Percentiles rank a stretch among this genome's conserved stretches.
Evolutionary conservation across 495 filamentous ascomycete genomes (phyloP).

Genomic region (Hypomontagnella monticulosa): DNA sequence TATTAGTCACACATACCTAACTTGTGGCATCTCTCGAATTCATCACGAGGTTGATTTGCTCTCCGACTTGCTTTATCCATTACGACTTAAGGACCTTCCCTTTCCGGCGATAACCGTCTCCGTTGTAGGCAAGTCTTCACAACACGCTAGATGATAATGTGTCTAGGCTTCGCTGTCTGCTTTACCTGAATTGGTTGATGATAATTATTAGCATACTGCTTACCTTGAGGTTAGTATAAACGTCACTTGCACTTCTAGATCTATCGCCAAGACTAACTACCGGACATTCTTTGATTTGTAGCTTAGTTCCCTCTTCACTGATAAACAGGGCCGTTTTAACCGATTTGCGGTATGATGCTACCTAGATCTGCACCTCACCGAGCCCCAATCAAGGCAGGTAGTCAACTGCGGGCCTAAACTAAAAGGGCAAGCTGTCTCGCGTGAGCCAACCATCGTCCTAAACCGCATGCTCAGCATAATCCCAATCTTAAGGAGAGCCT

Average conservation of each 20-base stretch:
- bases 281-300: neutral
- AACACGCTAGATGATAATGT: neutral
- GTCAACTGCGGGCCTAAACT: slow-evolving; percentile 19
- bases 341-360: slow-evolving; percentile 4
- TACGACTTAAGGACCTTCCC: slow-evolving; percentile 15
- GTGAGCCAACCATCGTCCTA: slow-evolving; percentile 29
- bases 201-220: neutral
- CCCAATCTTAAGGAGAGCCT: slow-evolving; percentile 27
- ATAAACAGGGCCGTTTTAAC: slow-evolving; percentile 2
- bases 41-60: slow-evolving; percentile 7
- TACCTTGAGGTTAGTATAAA: neutral
- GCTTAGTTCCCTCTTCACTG: neutral
- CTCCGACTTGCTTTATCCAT: neutral
- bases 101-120: slow-evolving; percentile 12
- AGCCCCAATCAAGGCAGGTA: slow-evolving; percentile 40
- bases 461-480: slow-evolving; percentile 3
- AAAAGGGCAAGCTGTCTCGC: slow-evolving; percentile 28
- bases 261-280: slow-evolving; percentile 16
- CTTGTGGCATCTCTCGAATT: slow-evolving; percentile 6
- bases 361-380: slow-evolving; percentile 25
- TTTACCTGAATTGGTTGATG: neutral
- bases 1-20: slow-evolving; percentile 3
- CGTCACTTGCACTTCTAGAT: neutral
- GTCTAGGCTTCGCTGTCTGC: neutral
- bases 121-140: neutral